A percentile compares a stretch with the other conserved stretches of the same genome.
Conservation (phyloP, 495 filamentous ascomycete species). For the Peziza echinospora region DNA sequence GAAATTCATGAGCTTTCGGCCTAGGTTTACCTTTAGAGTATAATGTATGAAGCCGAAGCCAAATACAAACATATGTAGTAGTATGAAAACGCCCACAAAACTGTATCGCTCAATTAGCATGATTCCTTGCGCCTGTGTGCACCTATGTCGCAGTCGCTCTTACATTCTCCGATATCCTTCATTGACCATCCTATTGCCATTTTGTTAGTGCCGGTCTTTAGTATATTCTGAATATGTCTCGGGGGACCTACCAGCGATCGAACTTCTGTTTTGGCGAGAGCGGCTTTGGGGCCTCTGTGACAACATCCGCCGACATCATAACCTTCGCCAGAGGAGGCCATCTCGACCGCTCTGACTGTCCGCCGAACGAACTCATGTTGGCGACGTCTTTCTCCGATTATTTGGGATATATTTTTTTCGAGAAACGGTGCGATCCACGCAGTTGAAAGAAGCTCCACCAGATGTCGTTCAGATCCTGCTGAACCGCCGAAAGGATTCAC, state of each 20-base stretch:
- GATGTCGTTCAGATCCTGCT: slow-evolving; percentile 18
- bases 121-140: too few species aligned
- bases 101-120: too few species aligned
- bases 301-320: slow-evolving; percentile 50
- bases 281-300: slow-evolving; percentile 35
- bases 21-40: slow-evolving; percentile 31
- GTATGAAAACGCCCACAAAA: slow-evolving; percentile 47
- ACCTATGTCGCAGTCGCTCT: too few species aligned
- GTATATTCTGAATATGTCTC: slow-evolving; percentile 1
- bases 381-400: background rate
- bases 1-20: background rate
- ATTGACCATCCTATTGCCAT: slow-evolving; percentile 52
- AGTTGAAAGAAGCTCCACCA: background rate
- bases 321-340: slow-evolving; percentile 48
- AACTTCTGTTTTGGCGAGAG: slow-evolving; percentile 31
- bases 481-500: slow-evolving; percentile 4
- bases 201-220: slow-evolving; percentile 10
- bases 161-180: slow-evolving; percentile 55
- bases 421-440: slow-evolving; percentile 10
- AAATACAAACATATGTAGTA: slow-evolving; percentile 46
- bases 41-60: slow-evolving; percentile 57
- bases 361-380: slow-evolving; percentile 9
- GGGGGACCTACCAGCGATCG: slow-evolving; percentile 25
- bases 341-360: slow-evolving; percentile 36
- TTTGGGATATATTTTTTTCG: slow-evolving; percentile 1